Conservation (phyloP, 176 grass and related monocot species). For the Tuctoria greenei region DNA sequence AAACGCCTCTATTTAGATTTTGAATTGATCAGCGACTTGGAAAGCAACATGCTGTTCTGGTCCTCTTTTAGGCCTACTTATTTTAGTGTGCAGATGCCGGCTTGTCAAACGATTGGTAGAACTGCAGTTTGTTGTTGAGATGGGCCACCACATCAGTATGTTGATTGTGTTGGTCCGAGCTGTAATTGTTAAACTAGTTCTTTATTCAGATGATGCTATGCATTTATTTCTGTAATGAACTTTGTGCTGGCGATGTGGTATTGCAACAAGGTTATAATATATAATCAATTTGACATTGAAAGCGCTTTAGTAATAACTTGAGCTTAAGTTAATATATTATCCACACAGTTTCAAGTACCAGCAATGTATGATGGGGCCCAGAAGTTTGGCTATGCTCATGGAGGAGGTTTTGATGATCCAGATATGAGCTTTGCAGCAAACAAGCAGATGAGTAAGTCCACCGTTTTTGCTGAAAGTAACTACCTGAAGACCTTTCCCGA, state of each 20-base stretch:
- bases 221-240: background rate
- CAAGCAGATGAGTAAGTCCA: constrained; percentile 51
- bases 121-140: constrained; percentile 19
- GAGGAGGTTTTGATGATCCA: constrained; percentile 56
- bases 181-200: constrained; percentile 23
- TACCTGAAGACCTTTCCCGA: constrained; percentile 59
- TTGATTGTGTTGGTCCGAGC: background rate
- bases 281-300: background rate
- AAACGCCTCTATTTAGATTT: background rate
- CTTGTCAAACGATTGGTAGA: constrained; percentile 4
- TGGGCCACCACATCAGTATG: background rate
- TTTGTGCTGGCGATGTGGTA: background rate
- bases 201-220: constrained; percentile 4
- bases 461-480: constrained; percentile 57
- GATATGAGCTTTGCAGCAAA: constrained; percentile 53
- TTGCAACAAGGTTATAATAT: constrained; percentile 13
- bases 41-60: background rate
- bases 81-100: constrained; percentile 1
- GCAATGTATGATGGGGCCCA: constrained; percentile 65
- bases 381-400: constrained; percentile 49
- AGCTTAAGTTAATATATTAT: constrained; percentile 27
- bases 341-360: constrained; percentile 57
- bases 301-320: background rate
- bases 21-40: constrained; percentile 6
- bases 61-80: constrained; percentile 14